These are phyloP conservation scores for Hanseniaspora hatyaiensis DNA, from an alignment of 805 yeast species.

Conservation along the genomic window DNA sequence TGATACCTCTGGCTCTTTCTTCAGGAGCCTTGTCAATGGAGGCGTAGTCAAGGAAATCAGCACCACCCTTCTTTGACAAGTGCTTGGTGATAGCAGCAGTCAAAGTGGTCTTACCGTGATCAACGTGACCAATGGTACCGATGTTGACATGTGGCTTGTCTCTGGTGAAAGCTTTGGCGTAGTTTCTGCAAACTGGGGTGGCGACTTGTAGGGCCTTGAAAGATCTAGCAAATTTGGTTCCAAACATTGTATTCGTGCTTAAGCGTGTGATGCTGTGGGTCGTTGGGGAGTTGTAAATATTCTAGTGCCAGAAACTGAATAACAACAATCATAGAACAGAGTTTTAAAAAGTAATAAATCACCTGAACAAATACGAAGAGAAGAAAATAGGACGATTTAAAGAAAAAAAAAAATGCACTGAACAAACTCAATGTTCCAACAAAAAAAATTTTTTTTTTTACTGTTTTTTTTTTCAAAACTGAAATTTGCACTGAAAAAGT, in stretches of 20 bases:
- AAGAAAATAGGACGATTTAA: too few relatives aligned
- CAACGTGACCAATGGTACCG: conserved; percentile 98
- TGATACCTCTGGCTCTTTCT: conserved; percentile 98
- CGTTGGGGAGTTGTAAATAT: too few relatives aligned
- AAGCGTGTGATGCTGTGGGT: too few relatives aligned
- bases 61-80: conserved; percentile 78
- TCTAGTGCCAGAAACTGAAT: too few relatives aligned
- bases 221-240: conserved; percentile 13
- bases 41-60: conserved; percentile 82
- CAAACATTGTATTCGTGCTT: not conserved
- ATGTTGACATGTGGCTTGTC: conserved; percentile 92
- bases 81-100: conserved; percentile 98
- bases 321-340: too few relatives aligned
- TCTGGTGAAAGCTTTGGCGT: conserved; percentile 78
- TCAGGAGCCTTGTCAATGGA: conserved; percentile 96
- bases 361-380: too few relatives aligned
- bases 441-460: too few relatives aligned
- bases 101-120: conserved; percentile 96
- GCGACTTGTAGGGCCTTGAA: conserved; percentile 12
- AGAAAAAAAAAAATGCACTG: too few relatives aligned
- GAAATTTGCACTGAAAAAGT: too few relatives aligned
- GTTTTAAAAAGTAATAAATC: too few relatives aligned
- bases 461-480: too few relatives aligned
- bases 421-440: too few relatives aligned
- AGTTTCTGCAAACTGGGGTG: conserved; percentile 20